Conservation (phyloP, 352 stramenopile genomes). For the Elongisporangium undulatum region DNA sequence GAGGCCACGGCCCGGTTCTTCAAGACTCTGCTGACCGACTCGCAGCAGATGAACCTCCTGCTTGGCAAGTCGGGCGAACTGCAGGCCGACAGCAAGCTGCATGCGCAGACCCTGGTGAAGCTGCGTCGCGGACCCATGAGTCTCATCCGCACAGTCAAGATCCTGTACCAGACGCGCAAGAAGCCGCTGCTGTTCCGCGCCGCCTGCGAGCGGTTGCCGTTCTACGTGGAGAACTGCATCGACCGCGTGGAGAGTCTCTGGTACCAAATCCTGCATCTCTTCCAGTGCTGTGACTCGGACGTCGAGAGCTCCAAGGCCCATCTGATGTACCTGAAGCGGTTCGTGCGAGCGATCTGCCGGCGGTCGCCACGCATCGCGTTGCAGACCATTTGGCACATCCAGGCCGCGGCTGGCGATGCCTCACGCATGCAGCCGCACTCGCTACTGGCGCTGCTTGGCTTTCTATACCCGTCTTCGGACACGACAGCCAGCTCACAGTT, state of each 20-base stretch:
- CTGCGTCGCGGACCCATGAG: conserved; percentile 56
- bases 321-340: conserved; percentile 62
- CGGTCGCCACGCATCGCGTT: conserved; percentile 65
- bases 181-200: conserved; percentile 66
- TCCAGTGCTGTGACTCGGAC: conserved; percentile 67
- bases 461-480: conserved; percentile 39
- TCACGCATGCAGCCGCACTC: conserved; percentile 55
- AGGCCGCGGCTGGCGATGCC: conserved; percentile 55
- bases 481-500: conserved; percentile 24
- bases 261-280: conserved; percentile 77
- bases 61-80: conserved; percentile 1
- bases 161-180: conserved; percentile 70
- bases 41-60: background rate
- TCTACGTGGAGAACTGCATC: conserved; percentile 68
- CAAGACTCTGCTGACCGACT: conserved; percentile 21
- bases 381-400: conserved; percentile 79
- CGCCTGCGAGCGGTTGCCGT: conserved; percentile 60
- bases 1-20: conserved; percentile 27
- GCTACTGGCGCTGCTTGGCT: conserved; percentile 51
- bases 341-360: conserved; percentile 66
- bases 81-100: conserved; percentile 16
- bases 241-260: conserved; percentile 74
- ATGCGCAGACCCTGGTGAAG: conserved; percentile 44
- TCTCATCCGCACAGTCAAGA: conserved; percentile 75
- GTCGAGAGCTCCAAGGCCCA: conserved; percentile 37